Evolutionary conservation across 2,329 filamentous ascomycete species (phyloP).

Genomic region (Tolypocladium album): DNA sequence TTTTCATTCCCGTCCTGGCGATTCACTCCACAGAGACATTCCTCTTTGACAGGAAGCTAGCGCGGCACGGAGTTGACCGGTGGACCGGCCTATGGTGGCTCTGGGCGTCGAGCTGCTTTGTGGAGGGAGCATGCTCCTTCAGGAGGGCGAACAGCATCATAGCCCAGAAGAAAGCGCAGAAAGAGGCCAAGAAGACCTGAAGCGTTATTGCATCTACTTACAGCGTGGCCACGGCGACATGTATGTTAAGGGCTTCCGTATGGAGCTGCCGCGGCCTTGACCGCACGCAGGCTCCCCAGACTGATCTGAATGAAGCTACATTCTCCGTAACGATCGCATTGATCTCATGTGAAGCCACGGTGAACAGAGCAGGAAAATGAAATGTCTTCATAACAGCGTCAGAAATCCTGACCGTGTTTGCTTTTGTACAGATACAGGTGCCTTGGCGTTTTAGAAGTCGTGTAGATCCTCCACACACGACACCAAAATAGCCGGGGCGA

Average conservation of each 20-base stretch:
- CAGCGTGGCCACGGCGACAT: not conserved
- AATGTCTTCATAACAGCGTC: not conserved
- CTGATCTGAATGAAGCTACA: not conserved
- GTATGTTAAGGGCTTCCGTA: not conserved
- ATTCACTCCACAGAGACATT: constrained; percentile 58
- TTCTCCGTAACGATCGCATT: not conserved
- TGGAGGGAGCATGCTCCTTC: constrained; percentile 35
- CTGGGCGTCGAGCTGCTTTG: constrained; percentile 41
- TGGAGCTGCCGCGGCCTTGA: not conserved
- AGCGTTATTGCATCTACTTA: not conserved
- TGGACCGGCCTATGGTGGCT: constrained; percentile 39
- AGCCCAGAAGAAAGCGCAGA: constrained; percentile 27
- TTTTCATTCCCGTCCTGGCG: constrained; percentile 47
- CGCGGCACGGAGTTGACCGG: constrained; percentile 34
- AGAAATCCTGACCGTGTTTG: not conserved
- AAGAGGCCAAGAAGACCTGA: constrained; percentile 30
- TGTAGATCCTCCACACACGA: not conserved
- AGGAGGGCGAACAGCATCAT: constrained; percentile 17
- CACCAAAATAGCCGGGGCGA: not conserved
- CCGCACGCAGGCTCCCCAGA: not conserved
- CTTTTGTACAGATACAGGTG: not conserved
- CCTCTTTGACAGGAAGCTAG: constrained; percentile 37
- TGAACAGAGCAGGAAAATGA: not conserved
- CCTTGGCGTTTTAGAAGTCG: not conserved
- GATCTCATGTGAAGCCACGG: not conserved